These are phyloP conservation scores for Lantana camara DNA, from an alignment of 257 asterid species.

Conservation along the genomic window DNA sequence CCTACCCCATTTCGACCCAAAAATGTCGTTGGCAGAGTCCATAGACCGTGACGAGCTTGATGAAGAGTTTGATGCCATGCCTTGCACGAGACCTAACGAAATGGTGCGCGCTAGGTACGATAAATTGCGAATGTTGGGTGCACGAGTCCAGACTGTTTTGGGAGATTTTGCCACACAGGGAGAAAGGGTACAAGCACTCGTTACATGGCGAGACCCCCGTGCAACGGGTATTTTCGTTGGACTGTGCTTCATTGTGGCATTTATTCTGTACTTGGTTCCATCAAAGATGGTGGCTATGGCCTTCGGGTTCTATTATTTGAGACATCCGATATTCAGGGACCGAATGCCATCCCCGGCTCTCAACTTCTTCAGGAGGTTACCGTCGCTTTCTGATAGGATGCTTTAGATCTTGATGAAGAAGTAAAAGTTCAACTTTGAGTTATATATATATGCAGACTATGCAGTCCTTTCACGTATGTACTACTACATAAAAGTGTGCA, in stretches of 20 bases:
- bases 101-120: constrained; percentile 71
- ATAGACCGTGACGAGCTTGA: constrained; percentile 75
- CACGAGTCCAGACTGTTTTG: constrained; percentile 70
- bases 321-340: constrained; percentile 89
- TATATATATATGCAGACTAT: too few relatives aligned
- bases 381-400: constrained; percentile 82
- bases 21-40: constrained; percentile 60
- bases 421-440: not conserved
- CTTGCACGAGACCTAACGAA: constrained; percentile 59
- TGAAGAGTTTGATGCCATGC: constrained; percentile 78
- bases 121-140: constrained; percentile 68
- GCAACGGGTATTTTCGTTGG: constrained; percentile 91
- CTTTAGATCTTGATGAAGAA: constrained; percentile 31
- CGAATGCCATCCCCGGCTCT: constrained; percentile 86
- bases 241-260: constrained; percentile 61
- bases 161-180: constrained; percentile 90
- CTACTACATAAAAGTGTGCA: too few relatives aligned
- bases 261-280: constrained; percentile 68
- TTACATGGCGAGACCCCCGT: constrained; percentile 90
- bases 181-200: constrained; percentile 78
- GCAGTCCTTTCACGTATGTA: too few relatives aligned
- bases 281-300: constrained; percentile 89
- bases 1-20: constrained; percentile 70
- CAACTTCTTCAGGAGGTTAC: constrained; percentile 83
- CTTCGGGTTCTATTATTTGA: constrained; percentile 75